Conservation (phyloP, 2,329 filamentous ascomycete species). For the Fusarium setosum region DNA sequence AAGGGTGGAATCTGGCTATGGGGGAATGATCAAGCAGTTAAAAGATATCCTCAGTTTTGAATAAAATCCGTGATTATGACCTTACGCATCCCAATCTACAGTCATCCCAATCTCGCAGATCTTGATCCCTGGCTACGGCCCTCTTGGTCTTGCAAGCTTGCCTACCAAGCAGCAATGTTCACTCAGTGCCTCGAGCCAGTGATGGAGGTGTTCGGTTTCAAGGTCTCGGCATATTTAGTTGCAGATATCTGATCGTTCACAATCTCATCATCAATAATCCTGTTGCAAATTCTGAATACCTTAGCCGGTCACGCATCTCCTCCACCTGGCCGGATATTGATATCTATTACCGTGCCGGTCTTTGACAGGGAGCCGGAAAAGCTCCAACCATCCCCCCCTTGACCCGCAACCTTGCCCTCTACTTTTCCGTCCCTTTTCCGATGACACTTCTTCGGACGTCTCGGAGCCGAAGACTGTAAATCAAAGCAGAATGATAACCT, state of each 20-base stretch:
- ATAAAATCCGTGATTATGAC: not conserved
- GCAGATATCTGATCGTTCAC: too few relatives aligned
- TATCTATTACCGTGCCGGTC: too few relatives aligned
- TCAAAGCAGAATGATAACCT: not conserved
- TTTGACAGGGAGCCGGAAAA: not conserved
- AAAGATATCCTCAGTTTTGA: not conserved
- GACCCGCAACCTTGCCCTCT: not conserved
- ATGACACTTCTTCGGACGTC: not conserved
- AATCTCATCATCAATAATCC: too few relatives aligned
- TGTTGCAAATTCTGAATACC: too few relatives aligned
- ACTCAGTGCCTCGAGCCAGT: too few relatives aligned
- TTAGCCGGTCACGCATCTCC: too few relatives aligned
- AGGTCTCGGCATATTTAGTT: too few relatives aligned
- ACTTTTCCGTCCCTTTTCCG: not conserved
- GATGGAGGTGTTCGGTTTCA: too few relatives aligned
- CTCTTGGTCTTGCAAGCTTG: not conserved
- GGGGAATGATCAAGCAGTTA: not conserved
- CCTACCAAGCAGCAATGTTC: too few relatives aligned
- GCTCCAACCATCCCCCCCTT: not conserved
- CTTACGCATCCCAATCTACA: too few relatives aligned
- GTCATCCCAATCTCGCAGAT: too few relatives aligned
- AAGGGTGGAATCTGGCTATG: constrained; percentile 25
- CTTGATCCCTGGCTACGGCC: not conserved
- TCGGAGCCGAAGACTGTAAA: not conserved
- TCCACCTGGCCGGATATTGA: too few relatives aligned